Percentiles rank a stretch among this genome's conserved stretches.
Conservation (phyloP, 225 moss, liverwort and hornwort species). For the Polytrichum formosum region DNA sequence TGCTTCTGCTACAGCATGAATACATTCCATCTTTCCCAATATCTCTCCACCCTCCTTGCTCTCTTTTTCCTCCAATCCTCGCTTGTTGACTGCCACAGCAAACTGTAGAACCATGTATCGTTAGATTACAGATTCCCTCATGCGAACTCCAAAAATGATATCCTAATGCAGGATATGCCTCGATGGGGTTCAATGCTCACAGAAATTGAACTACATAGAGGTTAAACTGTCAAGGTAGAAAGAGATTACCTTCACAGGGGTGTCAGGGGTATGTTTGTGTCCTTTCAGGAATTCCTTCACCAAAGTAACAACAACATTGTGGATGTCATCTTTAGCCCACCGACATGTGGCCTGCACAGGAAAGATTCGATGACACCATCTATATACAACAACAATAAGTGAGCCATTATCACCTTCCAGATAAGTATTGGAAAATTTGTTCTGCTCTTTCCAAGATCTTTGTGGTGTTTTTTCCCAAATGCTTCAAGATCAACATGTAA, state of each 20-base stretch:
- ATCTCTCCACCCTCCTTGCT: slow-evolving; percentile 15
- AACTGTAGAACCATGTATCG: slow-evolving; percentile 38
- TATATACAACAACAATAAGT: slow-evolving; percentile 30
- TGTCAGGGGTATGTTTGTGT: slow-evolving; percentile 17
- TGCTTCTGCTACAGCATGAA: slow-evolving; percentile 62
- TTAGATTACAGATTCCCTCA: background rate
- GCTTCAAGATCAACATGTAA: no score
- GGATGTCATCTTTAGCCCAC: slow-evolving; percentile 55
- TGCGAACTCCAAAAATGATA: no score
- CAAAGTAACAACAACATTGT: slow-evolving; percentile 39
- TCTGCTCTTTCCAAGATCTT: no score
- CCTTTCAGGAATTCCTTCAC: slow-evolving; percentile 47
- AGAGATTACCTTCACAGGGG: slow-evolving; percentile 43
- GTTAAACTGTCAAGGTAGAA: background rate
- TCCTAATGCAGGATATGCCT: background rate
- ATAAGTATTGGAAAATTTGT: background rate
- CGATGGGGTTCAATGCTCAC: background rate
- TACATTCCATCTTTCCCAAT: slow-evolving; percentile 72
- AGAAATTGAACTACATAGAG: background rate
- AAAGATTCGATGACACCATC: slow-evolving; percentile 92
- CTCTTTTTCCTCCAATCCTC: slow-evolving; percentile 52
- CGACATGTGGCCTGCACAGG: slow-evolving; percentile 79
- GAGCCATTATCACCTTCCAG: slow-evolving; percentile 14
- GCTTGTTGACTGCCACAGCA: slow-evolving; percentile 83
- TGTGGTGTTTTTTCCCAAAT: no score